Conservation (phyloP, 768 basidiomycete species). For the Aureoboletus auriporus region DNA sequence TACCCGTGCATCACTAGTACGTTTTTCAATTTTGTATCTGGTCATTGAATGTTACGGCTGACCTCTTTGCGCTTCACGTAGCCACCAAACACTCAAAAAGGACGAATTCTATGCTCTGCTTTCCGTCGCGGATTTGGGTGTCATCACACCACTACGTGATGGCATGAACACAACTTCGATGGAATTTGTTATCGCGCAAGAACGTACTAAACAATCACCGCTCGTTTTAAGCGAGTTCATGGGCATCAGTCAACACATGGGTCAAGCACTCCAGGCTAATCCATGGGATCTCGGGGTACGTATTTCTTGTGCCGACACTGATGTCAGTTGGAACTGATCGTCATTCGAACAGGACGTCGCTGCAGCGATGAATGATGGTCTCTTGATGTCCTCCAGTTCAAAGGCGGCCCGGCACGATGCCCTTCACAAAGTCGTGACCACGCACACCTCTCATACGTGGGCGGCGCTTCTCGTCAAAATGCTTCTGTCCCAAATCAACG, state of each 20-base stretch:
- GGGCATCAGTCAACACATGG: constrained; percentile 93
- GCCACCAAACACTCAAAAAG: constrained; percentile 95
- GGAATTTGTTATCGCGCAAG: constrained; percentile 97
- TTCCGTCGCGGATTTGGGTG: constrained; percentile 87
- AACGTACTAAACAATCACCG: constrained; percentile 76
- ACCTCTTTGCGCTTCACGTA: constrained; percentile 27
- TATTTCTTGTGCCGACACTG: constrained; percentile 7
- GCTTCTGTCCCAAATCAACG: constrained; percentile 76
- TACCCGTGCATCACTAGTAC: constrained; percentile 97
- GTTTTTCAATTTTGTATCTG: constrained; percentile 27
- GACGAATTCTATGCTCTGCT: constrained; percentile 97
- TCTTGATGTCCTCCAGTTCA: constrained; percentile 76
- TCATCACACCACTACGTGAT: constrained; percentile 93
- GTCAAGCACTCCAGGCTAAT: constrained; percentile 85
- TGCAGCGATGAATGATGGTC: constrained; percentile 83
- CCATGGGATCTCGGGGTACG: constrained; percentile 91
- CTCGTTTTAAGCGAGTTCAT: constrained; percentile 96
- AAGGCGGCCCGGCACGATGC: constrained; percentile 69
- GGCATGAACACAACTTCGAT: constrained; percentile 99
- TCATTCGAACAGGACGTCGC: constrained; percentile 64
- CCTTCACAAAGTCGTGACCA: constrained; percentile 81
- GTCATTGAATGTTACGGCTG: background rate
- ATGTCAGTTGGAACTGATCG: background rate
- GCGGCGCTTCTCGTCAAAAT: constrained; percentile 86
- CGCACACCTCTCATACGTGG: constrained; percentile 95